Evolutionary conservation across 75 land plant species (phyloP).

Genomic region (Cupressus sempervirens): DNA sequence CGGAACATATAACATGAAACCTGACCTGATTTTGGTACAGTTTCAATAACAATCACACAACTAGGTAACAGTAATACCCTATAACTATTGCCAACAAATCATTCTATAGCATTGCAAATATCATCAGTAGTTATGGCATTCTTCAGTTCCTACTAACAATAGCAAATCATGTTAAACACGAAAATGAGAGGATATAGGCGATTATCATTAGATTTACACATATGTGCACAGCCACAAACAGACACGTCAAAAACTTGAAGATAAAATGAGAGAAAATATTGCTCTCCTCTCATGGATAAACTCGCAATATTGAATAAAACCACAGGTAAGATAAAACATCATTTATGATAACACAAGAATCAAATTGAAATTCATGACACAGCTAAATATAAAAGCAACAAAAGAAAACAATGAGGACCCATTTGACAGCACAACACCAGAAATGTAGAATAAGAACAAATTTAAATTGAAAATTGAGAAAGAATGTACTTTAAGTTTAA

Average conservation of each 20-base stretch:
- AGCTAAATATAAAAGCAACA: not conserved
- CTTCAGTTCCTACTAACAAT: not conserved
- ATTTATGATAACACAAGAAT: not conserved
- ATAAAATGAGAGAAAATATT: not conserved
- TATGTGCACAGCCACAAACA: not conserved
- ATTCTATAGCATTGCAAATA: not conserved
- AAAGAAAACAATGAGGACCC: not conserved
- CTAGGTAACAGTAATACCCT: not conserved
- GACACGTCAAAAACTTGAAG: not conserved
- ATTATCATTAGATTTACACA: not conserved
- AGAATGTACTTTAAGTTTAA: not conserved
- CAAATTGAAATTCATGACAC: not conserved
- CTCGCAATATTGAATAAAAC: not conserved
- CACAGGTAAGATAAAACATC: not conserved
- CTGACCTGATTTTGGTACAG: not conserved
- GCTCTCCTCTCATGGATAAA: not conserved
- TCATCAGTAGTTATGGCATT: not conserved
- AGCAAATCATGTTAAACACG: not conserved
- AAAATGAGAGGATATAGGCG: not conserved
- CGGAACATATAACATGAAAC: not conserved
- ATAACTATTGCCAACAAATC: not conserved
- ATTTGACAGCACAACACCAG: not conserved
- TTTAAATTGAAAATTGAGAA: not conserved
- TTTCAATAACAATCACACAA: not conserved
- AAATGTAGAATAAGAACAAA: not conserved